A percentile compares a stretch with the other conserved stretches of the same genome.
Evolutionary conservation across 169 alveolate species (phyloP).

Genomic region (Plasmodium relictum): DNA sequence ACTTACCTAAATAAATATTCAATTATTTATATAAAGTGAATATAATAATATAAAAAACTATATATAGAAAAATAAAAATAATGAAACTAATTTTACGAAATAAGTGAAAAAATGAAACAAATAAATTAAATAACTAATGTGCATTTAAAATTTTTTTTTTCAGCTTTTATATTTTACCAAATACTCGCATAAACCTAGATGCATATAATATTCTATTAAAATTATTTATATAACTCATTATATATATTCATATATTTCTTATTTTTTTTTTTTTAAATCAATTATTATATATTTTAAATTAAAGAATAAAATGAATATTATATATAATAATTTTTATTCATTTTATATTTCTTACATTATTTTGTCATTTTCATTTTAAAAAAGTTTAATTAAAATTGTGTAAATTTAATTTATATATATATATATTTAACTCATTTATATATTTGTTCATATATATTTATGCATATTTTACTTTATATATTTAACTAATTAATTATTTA

Average conservation of each 20-base stretch:
- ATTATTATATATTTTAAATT: too few species aligned
- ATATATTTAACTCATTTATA: too few species aligned
- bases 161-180: conserved; percentile 31
- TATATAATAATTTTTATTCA: too few species aligned
- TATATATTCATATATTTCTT: background rate
- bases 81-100: too few species aligned
- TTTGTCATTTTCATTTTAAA: background rate
- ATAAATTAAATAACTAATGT: background rate
- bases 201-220: conserved; percentile 78
- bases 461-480: too few species aligned
- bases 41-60: background rate
- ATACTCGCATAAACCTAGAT: conserved; percentile 81
- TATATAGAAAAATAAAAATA: background rate
- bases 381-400: too few species aligned
- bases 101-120: too few species aligned
- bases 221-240: conserved; percentile 61
- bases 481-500: too few species aligned
- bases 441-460: too few species aligned
- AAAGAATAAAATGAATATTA: too few species aligned
- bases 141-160: background rate
- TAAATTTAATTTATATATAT: too few species aligned
- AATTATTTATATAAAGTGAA: background rate
- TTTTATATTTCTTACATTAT: background rate
- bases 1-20: conserved; percentile 20
- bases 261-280: too few species aligned